Conservation (phyloP, 2,329 filamentous ascomycete genomes). For the Diaporthe sp. region DNA sequence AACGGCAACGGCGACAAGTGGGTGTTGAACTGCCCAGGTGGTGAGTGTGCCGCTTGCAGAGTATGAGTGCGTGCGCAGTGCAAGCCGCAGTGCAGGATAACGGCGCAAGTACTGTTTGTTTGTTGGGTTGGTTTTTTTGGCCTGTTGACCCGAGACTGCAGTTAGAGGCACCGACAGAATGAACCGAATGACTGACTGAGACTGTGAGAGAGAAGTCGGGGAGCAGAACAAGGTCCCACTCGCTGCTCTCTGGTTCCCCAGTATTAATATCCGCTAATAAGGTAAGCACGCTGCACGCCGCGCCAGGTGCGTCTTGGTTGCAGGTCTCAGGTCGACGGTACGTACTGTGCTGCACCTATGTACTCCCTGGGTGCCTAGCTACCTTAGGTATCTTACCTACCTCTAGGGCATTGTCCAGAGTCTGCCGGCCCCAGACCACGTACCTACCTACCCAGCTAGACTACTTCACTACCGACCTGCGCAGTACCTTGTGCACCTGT, state of each 20-base stretch:
- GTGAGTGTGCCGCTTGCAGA: constrained; percentile 19
- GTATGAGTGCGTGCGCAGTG: background rate
- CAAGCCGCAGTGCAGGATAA: constrained; percentile 4
- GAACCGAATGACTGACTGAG: constrained; percentile 31
- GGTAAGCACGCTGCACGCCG: constrained; percentile 37
- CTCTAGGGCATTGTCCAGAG: no score
- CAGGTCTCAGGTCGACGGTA: constrained; percentile 30
- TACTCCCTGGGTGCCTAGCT: background rate
- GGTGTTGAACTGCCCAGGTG: background rate
- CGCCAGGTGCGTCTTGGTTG: constrained; percentile 19
- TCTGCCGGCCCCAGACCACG: background rate
- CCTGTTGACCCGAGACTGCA: constrained; percentile 10
- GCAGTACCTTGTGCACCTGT: background rate
- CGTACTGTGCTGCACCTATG: background rate
- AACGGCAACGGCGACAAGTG: background rate
- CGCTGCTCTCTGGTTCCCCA: constrained; percentile 30
- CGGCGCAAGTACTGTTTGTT: constrained; percentile 21
- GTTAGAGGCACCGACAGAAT: constrained; percentile 19
- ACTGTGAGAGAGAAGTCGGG: constrained; percentile 32
- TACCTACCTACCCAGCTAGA: background rate
- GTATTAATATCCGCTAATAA: constrained; percentile 37
- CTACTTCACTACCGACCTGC: background rate
- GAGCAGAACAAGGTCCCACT: constrained; percentile 27
- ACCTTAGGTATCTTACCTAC: no score
- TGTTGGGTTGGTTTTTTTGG: background rate